A percentile compares a stretch with the other conserved stretches of the same genome.
Conservation (phyloP, 768 basidiomycete genomes). For the Fibroporia radiculosa region DNA sequence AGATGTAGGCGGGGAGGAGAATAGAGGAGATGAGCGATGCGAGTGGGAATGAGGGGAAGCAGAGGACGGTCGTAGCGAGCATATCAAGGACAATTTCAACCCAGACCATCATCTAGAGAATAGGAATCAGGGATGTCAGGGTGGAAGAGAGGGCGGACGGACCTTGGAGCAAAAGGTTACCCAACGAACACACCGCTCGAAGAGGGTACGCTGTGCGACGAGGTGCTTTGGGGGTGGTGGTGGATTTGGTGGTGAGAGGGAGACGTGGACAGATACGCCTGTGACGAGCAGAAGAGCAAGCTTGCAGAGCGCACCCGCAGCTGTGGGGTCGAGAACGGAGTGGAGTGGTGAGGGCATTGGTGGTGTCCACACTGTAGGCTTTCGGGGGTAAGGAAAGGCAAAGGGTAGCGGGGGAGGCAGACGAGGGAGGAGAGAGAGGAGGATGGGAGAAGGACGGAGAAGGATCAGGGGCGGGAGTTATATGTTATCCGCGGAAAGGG, state of each 20-base stretch:
- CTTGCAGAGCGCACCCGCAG: constrained; percentile 8
- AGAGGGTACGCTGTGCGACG: constrained; percentile 15
- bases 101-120: constrained; percentile 18
- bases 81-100: constrained; percentile 14
- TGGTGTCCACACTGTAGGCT: too few relatives aligned
- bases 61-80: constrained; percentile 12
- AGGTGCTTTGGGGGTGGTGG: constrained; percentile 15
- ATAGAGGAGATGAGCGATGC: constrained; percentile 8
- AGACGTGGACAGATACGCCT: constrained; percentile 14
- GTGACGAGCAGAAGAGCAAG: constrained; percentile 15
- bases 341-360: not conserved
- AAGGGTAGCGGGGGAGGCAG: too few relatives aligned
- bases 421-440: too few relatives aligned
- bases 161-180: constrained; percentile 22
- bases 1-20: too few relatives aligned
- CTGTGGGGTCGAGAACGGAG: not conserved
- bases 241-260: constrained; percentile 19
- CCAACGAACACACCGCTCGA: constrained; percentile 18
- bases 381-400: too few relatives aligned
- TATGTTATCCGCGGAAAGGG: too few relatives aligned
- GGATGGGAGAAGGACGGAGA: too few relatives aligned
- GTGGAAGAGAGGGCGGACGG: not conserved
- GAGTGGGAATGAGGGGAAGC: constrained; percentile 11
- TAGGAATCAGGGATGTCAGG: not conserved
- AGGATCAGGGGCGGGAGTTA: too few relatives aligned